Conservation (phyloP, 106 monocot species). For the Dactylorhiza incarnata region DNA sequence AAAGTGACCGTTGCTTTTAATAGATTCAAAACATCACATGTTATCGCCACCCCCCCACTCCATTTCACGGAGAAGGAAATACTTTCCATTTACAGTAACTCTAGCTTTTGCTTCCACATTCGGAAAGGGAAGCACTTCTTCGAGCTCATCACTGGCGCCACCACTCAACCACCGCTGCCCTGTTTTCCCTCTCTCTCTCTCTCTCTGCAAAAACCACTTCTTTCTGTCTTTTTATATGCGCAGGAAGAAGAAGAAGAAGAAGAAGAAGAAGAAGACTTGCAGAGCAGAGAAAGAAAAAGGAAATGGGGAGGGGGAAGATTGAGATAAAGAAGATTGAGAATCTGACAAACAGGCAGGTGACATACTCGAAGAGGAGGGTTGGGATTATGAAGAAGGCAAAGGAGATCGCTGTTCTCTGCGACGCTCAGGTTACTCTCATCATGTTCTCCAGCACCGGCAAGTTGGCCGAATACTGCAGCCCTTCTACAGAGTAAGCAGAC, state of each 20-base stretch:
- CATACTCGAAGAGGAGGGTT: constrained; percentile 77
- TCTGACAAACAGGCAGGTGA: constrained; percentile 84
- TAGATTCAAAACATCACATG: constrained; percentile 34
- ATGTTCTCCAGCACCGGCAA: constrained; percentile 86
- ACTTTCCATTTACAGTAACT: constrained; percentile 8
- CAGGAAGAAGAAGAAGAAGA: background rate
- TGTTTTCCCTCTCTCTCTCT: constrained; percentile 4
- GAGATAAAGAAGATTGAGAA: constrained; percentile 98
- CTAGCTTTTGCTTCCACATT: constrained; percentile 13
- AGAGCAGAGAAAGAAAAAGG: constrained; percentile 7
- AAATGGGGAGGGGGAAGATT: constrained; percentile 63
- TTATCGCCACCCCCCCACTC: constrained; percentile 12
- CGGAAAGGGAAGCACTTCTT: constrained; percentile 7
- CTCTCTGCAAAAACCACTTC: background rate
- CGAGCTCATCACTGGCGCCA: background rate
- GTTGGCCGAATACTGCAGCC: constrained; percentile 77
- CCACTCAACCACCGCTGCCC: constrained; percentile 1
- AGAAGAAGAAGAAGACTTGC: background rate
- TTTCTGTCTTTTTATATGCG: background rate
- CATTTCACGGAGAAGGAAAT: constrained; percentile 33
- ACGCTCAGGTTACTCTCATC: constrained; percentile 67
- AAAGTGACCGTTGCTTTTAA: constrained; percentile 20
- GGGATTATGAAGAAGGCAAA: constrained; percentile 89
- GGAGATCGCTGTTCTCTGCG: constrained; percentile 88
- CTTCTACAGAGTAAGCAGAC: constrained; percentile 48